Base-by-base conservation (phyloP, 345 rosid species). In the Rubroshorea leprosula region DNA sequence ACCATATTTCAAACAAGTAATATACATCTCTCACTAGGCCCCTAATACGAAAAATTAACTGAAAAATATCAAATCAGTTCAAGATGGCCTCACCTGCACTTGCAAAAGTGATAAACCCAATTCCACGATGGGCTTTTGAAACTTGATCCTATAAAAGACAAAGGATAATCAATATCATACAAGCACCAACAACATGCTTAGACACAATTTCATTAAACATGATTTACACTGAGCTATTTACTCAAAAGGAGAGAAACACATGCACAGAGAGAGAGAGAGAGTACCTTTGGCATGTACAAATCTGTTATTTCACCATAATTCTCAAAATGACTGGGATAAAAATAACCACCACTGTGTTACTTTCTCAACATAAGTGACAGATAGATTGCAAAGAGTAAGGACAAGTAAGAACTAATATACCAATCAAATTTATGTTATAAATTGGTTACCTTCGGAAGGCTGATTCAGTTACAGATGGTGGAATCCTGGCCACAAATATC, bases 271-370 rank as follows among this genome's bases (percentile, higher is more conserved):
- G 17, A 63, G 57, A 44, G 67, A 57, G 29, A 51, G 64, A 60
- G 67, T 73, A 88, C 96, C 92, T 91, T 91, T 44, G 98, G 96
- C 98, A 91, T 91, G 67, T 91, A 91, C 51, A 92, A 68, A 78
- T 92, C 98, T 0, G 90, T 80, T 61, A 92, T 92, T 46, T 89
- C 93, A 0, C 98, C 98, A 67, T 89, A 93, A 72, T 74, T 82
- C 81, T 85, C 94, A 80, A 93, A 93, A 76, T 89, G 94, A 57
- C 99, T 93, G 90, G 68, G 68, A 60, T 72, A 74, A 43, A 22
- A 49, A 27, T 4, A 58, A 38, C 70, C 12, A 46, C 16, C 43
- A 65, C 31, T 1, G 52, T 7, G 48, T 51, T 61, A 17, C 63
- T 46, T 51, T 49, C 60, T 38, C 63, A 63, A 26, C 43, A 24